These are phyloP conservation scores for Flammula alnicola DNA, from an alignment of 1,284 basidiomycete genomes.

Conservation along the genomic window DNA sequence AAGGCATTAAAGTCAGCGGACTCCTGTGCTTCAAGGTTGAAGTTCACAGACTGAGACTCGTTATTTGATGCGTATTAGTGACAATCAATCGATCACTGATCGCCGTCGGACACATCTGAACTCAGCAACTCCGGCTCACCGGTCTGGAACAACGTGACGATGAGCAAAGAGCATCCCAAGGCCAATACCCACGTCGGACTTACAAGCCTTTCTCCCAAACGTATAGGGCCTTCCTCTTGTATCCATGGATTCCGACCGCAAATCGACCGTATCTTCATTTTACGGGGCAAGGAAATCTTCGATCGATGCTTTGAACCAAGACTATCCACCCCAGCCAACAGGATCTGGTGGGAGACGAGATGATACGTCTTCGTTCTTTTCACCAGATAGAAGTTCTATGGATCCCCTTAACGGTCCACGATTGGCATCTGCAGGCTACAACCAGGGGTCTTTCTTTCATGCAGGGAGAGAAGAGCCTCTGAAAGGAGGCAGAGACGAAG, in stretches of 20 bases:
- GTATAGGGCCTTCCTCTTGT: neutral
- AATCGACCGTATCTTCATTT: conserved; percentile 77
- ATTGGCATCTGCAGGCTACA: conserved; percentile 64
- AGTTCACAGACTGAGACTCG: too few species aligned
- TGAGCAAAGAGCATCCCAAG: neutral
- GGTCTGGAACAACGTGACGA: too few species aligned
- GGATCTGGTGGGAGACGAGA: conserved; percentile 45
- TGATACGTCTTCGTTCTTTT: conserved; percentile 73
- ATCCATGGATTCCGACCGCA: conserved; percentile 62
- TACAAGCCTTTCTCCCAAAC: conserved; percentile 1
- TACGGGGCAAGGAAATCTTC: conserved; percentile 67
- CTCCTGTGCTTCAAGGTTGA: too few species aligned
- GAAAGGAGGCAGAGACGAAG: conserved; percentile 73
- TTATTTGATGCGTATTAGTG: too few species aligned
- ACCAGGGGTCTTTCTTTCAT: conserved; percentile 64
- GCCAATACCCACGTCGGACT: conserved; percentile 1
- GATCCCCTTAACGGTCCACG: conserved; percentile 45
- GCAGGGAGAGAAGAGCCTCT: conserved; percentile 72
- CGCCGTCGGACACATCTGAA: too few species aligned
- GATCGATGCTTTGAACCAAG: conserved; percentile 61
- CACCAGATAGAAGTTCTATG: conserved; percentile 46
- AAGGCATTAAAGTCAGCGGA: too few species aligned
- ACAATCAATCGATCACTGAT: too few species aligned
- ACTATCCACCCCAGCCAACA: conserved; percentile 46
- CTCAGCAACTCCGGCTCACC: too few species aligned